Evolutionary conservation across 306 rosid species (phyloP).

Genomic region (Erythrophleum fordii): DNA sequence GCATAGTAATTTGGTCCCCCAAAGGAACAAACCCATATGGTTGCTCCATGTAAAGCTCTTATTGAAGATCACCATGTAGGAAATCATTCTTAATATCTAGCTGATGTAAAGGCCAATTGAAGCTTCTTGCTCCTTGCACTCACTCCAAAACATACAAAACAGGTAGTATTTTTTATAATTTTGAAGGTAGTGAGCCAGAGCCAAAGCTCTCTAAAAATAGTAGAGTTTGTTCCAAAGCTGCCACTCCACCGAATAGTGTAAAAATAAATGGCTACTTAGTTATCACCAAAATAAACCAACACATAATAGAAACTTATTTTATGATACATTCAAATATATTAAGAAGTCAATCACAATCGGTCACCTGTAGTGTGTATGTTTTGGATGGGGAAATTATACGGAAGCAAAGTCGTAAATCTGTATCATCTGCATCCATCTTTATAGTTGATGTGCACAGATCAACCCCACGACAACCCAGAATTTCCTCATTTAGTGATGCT

Average conservation of each 20-base stretch:
- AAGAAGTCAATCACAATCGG: constrained; percentile 28
- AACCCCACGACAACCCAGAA: constrained; percentile 70
- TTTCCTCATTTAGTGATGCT: constrained; percentile 67
- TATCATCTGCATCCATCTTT: constrained; percentile 94
- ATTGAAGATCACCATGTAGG: background rate
- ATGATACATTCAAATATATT: constrained; percentile 21
- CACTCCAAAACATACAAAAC: background rate
- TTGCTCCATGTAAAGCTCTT: background rate
- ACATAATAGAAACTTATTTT: background rate
- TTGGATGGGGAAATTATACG: constrained; percentile 92
- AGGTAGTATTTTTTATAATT: no score
- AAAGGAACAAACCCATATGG: background rate
- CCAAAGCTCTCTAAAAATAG: background rate
- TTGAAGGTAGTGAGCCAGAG: background rate
- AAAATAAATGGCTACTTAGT: background rate
- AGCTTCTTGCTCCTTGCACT: background rate
- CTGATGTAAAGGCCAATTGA: background rate
- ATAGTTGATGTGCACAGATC: constrained; percentile 86
- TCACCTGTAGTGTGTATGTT: constrained; percentile 87
- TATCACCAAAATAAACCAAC: constrained; percentile 23
- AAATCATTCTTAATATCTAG: background rate
- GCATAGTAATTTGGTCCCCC: no score
- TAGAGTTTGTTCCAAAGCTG: background rate
- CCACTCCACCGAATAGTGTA: background rate
- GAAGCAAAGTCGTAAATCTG: constrained; percentile 95